Conservation (phyloP, 208 protist species). For the Leishmania turanica region DNA sequence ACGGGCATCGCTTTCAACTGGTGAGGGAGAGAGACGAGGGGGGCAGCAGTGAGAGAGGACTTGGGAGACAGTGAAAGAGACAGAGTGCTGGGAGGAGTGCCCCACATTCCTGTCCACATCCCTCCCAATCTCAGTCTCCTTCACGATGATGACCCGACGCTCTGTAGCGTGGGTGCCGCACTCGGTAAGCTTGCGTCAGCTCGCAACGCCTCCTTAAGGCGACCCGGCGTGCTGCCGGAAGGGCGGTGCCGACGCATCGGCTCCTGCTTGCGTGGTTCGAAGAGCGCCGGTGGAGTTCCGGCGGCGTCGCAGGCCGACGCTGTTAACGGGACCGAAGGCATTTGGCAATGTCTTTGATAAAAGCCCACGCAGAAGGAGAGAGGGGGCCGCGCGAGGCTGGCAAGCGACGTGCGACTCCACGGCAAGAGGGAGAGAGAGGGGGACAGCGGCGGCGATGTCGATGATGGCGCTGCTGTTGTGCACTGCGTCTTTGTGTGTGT, state of each 20-base stretch:
- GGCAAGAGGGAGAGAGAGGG: neutral
- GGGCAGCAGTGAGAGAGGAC: neutral
- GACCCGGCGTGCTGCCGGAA: conserved; percentile 16
- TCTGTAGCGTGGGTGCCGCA: conserved; percentile 31
- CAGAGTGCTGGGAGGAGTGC: neutral
- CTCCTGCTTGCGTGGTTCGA: conserved; percentile 41
- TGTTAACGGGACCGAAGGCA: neutral
- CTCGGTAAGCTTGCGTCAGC: conserved; percentile 2
- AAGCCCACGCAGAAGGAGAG: neutral
- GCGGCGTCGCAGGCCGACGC: neutral
- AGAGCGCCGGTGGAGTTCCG: conserved; percentile 18
- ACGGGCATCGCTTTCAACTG: neutral
- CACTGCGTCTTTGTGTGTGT: neutral
- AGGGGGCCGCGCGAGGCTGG: no score
- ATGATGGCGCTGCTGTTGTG: neutral
- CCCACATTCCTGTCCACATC: neutral
- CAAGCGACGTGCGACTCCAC: no score
- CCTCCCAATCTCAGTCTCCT: neutral
- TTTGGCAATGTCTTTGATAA: neutral
- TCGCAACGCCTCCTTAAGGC: conserved; percentile 1
- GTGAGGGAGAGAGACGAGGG: neutral
- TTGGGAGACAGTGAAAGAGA: neutral
- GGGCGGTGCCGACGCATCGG: conserved; percentile 33
- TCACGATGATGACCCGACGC: conserved; percentile 10
- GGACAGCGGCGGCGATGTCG: neutral